Percentiles rank a stretch among this genome's conserved stretches.
Evolutionary conservation across 2,329 filamentous ascomycete genomes (phyloP).

Genomic region (Penicillium sp.): DNA sequence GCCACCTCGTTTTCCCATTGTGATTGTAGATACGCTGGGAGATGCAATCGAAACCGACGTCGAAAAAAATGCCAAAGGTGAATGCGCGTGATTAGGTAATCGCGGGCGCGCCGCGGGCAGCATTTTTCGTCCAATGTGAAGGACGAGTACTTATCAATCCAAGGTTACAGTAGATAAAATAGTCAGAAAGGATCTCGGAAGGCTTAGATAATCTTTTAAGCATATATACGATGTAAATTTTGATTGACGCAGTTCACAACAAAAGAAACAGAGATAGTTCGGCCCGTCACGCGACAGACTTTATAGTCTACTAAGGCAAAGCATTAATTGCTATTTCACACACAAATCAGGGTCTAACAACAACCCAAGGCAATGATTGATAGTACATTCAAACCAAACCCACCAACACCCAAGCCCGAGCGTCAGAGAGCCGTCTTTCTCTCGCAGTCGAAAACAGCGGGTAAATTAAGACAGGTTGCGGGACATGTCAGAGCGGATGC

Average conservation of each 20-base stretch:
- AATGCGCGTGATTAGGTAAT: constrained; percentile 10
- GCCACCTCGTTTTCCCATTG: constrained; percentile 34
- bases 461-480: constrained; percentile 56
- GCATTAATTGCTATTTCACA: constrained; percentile 33
- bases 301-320: constrained; percentile 32
- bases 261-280: constrained; percentile 24
- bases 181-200: neutral
- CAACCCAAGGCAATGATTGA: constrained; percentile 31
- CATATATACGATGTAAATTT: constrained; percentile 8
- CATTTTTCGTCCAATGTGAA: neutral
- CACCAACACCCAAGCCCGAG: constrained; percentile 13
- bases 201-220: neutral
- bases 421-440: constrained; percentile 20
- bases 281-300: constrained; percentile 25
- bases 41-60: constrained; percentile 10
- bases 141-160: neutral
- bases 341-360: constrained; percentile 28
- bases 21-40: constrained; percentile 10
- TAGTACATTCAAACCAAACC: constrained; percentile 30
- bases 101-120: neutral
- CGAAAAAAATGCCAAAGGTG: constrained; percentile 16
- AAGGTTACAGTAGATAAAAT: neutral
- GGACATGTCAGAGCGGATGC: constrained; percentile 76
- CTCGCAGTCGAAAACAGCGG: constrained; percentile 16
- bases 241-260: constrained; percentile 3